phyloP scores from a whole-genome alignment of 2,329 filamentous ascomycete genomes.

The Shiraia sp. region DNA sequence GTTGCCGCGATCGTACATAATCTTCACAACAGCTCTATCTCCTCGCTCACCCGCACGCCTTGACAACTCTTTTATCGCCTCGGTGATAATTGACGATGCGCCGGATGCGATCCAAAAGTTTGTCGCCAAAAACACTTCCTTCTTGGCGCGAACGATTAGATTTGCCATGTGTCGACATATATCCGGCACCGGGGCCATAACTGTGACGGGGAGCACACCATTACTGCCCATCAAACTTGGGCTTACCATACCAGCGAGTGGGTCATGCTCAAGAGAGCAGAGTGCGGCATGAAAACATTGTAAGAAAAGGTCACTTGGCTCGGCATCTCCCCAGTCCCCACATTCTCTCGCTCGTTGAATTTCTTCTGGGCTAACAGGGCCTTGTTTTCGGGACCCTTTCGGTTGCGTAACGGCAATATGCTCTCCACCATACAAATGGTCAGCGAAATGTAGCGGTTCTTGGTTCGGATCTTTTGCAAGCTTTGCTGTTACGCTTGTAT shows the following conservation, averaged over 20 bases:
- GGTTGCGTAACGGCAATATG: constrained; percentile 29
- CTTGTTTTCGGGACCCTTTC: constrained; percentile 18
- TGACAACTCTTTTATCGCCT: constrained; percentile 71
- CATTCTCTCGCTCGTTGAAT: constrained; percentile 61
- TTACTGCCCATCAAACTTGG: constrained; percentile 63
- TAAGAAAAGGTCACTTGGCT: constrained; percentile 70
- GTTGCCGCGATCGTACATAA: constrained; percentile 75
- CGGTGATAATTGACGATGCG: constrained; percentile 68
- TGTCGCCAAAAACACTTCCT: constrained; percentile 74
- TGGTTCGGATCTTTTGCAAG: constrained; percentile 57
- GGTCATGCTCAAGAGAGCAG: constrained; percentile 57
- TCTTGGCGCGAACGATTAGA: constrained; percentile 71
- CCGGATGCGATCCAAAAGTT: constrained; percentile 76
- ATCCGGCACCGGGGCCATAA: constrained; percentile 71
- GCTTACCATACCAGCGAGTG: constrained; percentile 58
- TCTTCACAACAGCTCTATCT: constrained; percentile 66
- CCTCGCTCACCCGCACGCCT: constrained; percentile 63
- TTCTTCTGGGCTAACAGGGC: too few relatives aligned
- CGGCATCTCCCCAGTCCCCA: constrained; percentile 67
- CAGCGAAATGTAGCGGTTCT: constrained; percentile 59
- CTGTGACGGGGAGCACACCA: constrained; percentile 69
- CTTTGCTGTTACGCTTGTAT: constrained; percentile 59
- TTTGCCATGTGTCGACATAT: constrained; percentile 75
- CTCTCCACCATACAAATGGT: constrained; percentile 57
- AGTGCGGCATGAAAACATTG: constrained; percentile 69